These are phyloP conservation scores for Vigna reflexopilosa DNA, from an alignment of 306 rosid genomes.

Conservation along the genomic window DNA sequence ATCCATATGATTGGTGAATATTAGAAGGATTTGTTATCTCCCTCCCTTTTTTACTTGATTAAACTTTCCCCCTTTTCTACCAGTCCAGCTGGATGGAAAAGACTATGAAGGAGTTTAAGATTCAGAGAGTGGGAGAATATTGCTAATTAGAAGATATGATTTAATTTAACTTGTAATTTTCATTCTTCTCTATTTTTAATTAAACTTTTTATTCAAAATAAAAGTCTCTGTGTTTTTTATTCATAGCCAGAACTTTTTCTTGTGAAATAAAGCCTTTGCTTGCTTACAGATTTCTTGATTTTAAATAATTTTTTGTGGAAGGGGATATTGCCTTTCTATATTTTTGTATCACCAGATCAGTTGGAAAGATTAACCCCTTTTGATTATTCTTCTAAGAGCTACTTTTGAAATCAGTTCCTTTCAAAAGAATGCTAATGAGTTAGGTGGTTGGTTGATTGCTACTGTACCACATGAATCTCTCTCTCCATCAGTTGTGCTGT, in stretches of 20 bases:
- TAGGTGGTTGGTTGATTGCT: constrained; percentile 17
- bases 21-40: background rate
- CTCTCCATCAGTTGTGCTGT: background rate
- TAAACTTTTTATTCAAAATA: background rate
- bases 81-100: background rate
- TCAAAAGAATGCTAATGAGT: background rate
- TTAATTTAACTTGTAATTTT: background rate
- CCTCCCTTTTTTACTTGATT: background rate
- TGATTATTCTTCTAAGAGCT: background rate
- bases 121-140: background rate
- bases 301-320: background rate
- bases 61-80: background rate
- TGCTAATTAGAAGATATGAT: background rate
- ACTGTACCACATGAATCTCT: background rate
- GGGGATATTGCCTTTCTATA: background rate
- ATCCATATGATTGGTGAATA: background rate
- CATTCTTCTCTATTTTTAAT: background rate
- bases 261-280: constrained; percentile 9
- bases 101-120: background rate
- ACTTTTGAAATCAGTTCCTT: constrained; percentile 10
- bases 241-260: constrained; percentile 1
- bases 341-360: background rate
- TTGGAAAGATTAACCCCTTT: background rate
- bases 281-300: constrained; percentile 10
- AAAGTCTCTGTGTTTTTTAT: background rate